phyloP scores from a whole-genome alignment of 257 asterid species.

The Solanum chaucha region DNA sequence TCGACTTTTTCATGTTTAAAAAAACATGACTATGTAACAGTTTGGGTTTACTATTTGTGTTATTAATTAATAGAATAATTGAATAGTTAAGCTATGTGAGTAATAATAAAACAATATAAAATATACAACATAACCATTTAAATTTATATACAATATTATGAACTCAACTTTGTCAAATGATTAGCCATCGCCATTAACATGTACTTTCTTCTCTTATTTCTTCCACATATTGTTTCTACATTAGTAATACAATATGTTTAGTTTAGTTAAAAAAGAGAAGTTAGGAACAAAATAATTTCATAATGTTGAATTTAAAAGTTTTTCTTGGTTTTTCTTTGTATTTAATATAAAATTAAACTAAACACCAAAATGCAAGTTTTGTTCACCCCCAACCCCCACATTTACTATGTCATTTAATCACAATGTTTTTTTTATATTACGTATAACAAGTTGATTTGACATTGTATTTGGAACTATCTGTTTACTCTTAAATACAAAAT shows the following conservation, averaged over 20 bases:
- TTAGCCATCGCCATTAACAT: background rate
- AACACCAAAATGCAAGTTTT: background rate
- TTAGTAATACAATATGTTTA: background rate
- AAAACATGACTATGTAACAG: background rate
- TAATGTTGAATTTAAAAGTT: background rate
- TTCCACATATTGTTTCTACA: background rate
- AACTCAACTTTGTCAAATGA: background rate
- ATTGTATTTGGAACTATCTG: background rate
- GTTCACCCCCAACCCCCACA: background rate
- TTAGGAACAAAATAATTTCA: background rate
- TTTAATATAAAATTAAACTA: background rate
- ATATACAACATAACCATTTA: background rate
- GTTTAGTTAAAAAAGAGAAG: background rate
- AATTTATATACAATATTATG: background rate
- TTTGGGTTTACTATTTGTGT: background rate
- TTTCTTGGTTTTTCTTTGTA: background rate
- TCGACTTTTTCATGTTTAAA: background rate
- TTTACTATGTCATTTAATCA: background rate
- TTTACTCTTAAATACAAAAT: background rate
- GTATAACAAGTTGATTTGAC: background rate
- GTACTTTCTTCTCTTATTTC: background rate
- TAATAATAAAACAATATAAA: background rate
- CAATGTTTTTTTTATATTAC: background rate
- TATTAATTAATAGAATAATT: background rate
- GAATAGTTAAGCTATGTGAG: background rate